Evolutionary conservation across 2,329 filamentous ascomycete species (phyloP).

Genomic region (Aureobasidium uvarum): DNA sequence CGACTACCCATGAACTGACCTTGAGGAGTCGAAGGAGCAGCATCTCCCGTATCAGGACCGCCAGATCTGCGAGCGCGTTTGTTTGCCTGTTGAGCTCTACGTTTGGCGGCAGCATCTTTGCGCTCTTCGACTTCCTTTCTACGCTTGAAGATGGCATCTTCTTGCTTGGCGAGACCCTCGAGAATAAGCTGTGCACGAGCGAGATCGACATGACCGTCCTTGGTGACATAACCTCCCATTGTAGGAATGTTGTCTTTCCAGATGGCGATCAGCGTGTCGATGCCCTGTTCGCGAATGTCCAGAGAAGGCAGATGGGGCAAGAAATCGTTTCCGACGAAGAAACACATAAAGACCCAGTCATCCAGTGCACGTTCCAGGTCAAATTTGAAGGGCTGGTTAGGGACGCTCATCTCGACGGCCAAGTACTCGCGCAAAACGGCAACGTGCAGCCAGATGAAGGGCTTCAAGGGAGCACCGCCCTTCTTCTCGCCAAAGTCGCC

Average conservation of each 20-base stretch:
- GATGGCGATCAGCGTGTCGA: constrained; percentile 93
- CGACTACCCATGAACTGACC: constrained; percentile 29
- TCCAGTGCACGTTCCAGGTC: constrained; percentile 92
- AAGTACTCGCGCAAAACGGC: constrained; percentile 89
- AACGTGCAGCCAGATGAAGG: constrained; percentile 98
- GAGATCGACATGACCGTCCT: constrained; percentile 89
- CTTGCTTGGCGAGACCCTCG: constrained; percentile 82
- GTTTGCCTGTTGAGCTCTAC: constrained; percentile 60
- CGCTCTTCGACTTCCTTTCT: constrained; percentile 83
- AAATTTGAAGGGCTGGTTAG: constrained; percentile 79
- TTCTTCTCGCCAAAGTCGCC: constrained; percentile 76
- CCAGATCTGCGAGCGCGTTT: constrained; percentile 34
- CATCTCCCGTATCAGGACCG: constrained; percentile 35
- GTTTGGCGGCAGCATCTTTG: constrained; percentile 74
- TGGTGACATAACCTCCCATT: constrained; percentile 96
- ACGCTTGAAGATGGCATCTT: constrained; percentile 88
- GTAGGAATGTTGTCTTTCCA: constrained; percentile 88
- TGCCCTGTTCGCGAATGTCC: constrained; percentile 95
- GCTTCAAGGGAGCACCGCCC: constrained; percentile 68
- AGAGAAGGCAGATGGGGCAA: constrained; percentile 94
- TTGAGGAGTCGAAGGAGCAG: constrained; percentile 35
- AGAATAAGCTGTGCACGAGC: constrained; percentile 84
- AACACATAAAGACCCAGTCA: constrained; percentile 99
- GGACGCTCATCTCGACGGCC: constrained; percentile 81
- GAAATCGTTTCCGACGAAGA: constrained; percentile 98